A percentile compares a stretch with the other conserved stretches of the same genome.
These are phyloP conservation scores for Candida easanensis DNA, from an alignment of 805 yeast genomes.

Conservation along the genomic window DNA sequence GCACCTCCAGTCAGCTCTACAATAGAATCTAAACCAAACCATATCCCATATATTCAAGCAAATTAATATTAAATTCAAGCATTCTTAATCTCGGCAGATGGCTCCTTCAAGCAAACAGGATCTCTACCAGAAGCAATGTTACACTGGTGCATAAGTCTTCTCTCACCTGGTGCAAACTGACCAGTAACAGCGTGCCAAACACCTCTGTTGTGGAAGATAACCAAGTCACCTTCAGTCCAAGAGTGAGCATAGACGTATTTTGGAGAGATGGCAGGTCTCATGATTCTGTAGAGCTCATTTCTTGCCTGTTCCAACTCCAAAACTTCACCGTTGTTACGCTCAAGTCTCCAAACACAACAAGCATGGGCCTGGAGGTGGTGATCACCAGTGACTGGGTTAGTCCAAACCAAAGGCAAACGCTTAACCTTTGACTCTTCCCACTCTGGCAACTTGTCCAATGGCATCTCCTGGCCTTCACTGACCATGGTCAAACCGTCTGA, in stretches of 20 bases:
- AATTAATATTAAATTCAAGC: background rate
- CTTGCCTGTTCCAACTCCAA: constrained; percentile 74
- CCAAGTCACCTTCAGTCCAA: constrained; percentile 83
- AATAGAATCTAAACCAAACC: too few relatives aligned
- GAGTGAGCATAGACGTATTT: constrained; percentile 72
- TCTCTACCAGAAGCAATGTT: constrained; percentile 81
- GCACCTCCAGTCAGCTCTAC: too few relatives aligned
- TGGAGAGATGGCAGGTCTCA: constrained; percentile 86
- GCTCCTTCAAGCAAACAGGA: constrained; percentile 41
- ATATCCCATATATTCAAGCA: too few relatives aligned
- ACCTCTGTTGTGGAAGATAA: constrained; percentile 83
- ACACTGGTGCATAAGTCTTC: constrained; percentile 90
- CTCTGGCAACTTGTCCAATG: constrained; percentile 66
- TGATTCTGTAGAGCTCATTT: constrained; percentile 62
- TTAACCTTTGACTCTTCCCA: constrained; percentile 83
- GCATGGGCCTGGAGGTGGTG: constrained; percentile 88
- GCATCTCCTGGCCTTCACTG: constrained; percentile 69
- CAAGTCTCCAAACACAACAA: constrained; percentile 71
- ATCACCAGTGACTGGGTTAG: constrained; percentile 80
- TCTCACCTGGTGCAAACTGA: constrained; percentile 74
- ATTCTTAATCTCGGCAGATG: constrained; percentile 9
- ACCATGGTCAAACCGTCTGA: constrained; percentile 86
- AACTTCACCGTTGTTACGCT: constrained; percentile 52
- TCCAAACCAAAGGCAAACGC: constrained; percentile 85
- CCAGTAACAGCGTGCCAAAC: constrained; percentile 93